phyloP scores from a whole-genome alignment of 371 early-diverging fungal species.

The Dichotomocladium elegans region DNA sequence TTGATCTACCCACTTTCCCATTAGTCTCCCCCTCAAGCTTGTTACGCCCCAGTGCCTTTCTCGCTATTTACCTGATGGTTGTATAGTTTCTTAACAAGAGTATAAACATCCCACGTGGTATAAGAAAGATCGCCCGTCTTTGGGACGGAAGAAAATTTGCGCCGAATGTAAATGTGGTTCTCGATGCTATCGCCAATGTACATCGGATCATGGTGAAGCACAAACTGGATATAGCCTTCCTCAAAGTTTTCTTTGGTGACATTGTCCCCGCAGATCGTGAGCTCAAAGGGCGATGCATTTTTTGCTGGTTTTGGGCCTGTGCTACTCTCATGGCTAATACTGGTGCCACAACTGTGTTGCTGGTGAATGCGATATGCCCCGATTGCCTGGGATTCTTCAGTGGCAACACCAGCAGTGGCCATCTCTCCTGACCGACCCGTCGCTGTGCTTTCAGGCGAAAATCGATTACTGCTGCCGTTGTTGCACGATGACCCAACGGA shows the following conservation, averaged over 20 bases:
- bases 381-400: neutral
- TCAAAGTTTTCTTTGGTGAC: constrained; percentile 34
- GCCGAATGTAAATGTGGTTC: constrained; percentile 34
- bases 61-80: constrained; percentile 33
- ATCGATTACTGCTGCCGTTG: no score
- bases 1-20: constrained; percentile 32
- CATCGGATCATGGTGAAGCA: constrained; percentile 32
- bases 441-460: no score
- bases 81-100: constrained; percentile 39
- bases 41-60: no score
- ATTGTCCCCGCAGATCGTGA: constrained; percentile 27
- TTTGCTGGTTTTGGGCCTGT: neutral
- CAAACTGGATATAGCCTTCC: constrained; percentile 47
- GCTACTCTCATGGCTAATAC: no score
- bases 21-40: no score
- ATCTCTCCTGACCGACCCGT: no score
- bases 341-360: no score
- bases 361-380: no score
- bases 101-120: constrained; percentile 46
- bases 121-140: constrained; percentile 42
- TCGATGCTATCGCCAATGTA: constrained; percentile 37
- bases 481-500: no score
- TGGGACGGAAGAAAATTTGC: constrained; percentile 41
- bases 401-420: no score
- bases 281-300: no score